These are phyloP conservation scores for Alisma plantagoaquatica DNA, from an alignment of 106 monocot genomes.

Conservation along the genomic window DNA sequence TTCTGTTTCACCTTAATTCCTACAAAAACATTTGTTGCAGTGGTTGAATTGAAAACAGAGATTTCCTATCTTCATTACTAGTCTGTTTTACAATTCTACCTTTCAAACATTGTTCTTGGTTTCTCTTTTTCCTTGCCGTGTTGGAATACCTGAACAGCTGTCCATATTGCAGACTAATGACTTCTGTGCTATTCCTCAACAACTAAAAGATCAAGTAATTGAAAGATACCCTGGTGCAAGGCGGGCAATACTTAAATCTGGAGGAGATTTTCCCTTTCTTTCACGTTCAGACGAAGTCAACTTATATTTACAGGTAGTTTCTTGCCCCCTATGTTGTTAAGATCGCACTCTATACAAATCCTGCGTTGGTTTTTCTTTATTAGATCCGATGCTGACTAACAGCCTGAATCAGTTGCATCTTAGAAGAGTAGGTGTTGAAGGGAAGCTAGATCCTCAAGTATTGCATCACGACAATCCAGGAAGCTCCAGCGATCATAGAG, in stretches of 20 bases:
- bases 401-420: constrained; percentile 60
- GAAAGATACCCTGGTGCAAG: constrained; percentile 87
- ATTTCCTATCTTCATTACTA: too few relatives aligned
- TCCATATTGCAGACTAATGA: constrained; percentile 87
- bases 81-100: too few relatives aligned
- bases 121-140: too few relatives aligned
- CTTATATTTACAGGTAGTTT: constrained; percentile 81
- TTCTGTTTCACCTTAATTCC: too few relatives aligned
- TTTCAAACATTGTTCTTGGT: too few relatives aligned
- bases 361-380: too few relatives aligned
- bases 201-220: constrained; percentile 66
- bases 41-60: too few relatives aligned
- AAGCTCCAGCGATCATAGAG: constrained; percentile 21
- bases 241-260: constrained; percentile 65
- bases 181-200: constrained; percentile 75
- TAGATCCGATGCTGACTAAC: too few relatives aligned
- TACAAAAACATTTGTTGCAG: too few relatives aligned
- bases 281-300: constrained; percentile 97
- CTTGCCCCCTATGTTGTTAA: not conserved
- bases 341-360: not conserved
- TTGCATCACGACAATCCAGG: constrained; percentile 32
- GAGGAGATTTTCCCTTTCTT: constrained; percentile 96
- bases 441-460: constrained; percentile 21
- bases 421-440: constrained; percentile 82
- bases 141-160: too few relatives aligned